Evolutionary conservation across 2,329 filamentous ascomycete genomes (phyloP).

Genomic region (Cryphonectria japonica): DNA sequence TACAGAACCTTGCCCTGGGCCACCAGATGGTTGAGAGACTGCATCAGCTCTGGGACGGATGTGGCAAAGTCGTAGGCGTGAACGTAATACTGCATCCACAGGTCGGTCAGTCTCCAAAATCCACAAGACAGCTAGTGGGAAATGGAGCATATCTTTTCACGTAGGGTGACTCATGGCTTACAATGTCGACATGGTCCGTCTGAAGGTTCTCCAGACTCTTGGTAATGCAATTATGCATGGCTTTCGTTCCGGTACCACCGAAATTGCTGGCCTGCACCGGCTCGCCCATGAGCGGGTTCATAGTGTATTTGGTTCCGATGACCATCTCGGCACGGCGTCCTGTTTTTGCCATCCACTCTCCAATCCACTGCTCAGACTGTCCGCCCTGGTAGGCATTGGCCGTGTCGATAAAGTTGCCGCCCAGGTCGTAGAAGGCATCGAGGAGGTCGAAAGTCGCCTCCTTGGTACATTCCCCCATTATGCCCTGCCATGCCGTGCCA

Average conservation of each 20-base stretch:
- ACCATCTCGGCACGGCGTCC: conserved; percentile 70
- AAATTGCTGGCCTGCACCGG: conserved; percentile 49
- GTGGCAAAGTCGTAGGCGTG: conserved; percentile 62
- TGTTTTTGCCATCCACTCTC: conserved; percentile 70
- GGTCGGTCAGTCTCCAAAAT: neutral
- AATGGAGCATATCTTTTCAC: neutral
- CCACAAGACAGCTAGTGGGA: neutral
- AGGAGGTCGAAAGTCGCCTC: conserved; percentile 65
- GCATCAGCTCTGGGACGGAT: conserved; percentile 62
- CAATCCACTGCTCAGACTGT: conserved; percentile 67
- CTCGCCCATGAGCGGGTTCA: conserved; percentile 54
- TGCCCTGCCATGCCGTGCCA: conserved; percentile 52
- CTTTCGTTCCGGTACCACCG: conserved; percentile 66
- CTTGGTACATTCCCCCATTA: conserved; percentile 69
- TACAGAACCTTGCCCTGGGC: conserved; percentile 59
- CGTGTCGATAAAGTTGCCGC: conserved; percentile 76
- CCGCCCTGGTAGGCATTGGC: conserved; percentile 68
- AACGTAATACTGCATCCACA: conserved; percentile 44
- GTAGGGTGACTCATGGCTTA: conserved; percentile 36
- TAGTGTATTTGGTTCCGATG: conserved; percentile 71
- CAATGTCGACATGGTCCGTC: conserved; percentile 71
- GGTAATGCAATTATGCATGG: conserved; percentile 57
- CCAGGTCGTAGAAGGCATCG: conserved; percentile 66
- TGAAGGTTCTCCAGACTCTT: conserved; percentile 63
- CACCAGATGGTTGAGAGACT: conserved; percentile 58